phyloP scores from a whole-genome alignment of 2,329 filamentous ascomycete genomes.

The Pseudogymnoascus sp. region DNA sequence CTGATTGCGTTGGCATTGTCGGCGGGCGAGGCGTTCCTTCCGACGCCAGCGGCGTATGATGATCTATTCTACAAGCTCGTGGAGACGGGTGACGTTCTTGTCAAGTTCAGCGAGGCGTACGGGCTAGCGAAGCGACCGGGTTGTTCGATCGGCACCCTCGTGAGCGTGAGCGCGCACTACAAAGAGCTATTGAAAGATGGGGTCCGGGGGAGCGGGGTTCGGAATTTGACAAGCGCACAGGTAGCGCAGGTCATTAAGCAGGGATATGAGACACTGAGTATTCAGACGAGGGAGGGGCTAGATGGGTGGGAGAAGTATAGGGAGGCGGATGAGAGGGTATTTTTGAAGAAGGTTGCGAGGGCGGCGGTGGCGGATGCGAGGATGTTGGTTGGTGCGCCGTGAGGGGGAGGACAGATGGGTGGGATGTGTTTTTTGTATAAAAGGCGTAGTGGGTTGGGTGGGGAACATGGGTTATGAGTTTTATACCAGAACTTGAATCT shows the following conservation, averaged over 20 bases:
- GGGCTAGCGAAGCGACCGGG: constrained; percentile 46
- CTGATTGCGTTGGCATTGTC: constrained; percentile 77
- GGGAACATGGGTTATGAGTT: not conserved
- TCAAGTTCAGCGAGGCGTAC: constrained; percentile 76
- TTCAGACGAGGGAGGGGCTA: constrained; percentile 78
- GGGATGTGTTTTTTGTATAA: not conserved
- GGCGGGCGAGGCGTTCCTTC: constrained; percentile 82
- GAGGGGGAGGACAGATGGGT: not conserved
- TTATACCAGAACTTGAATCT: not conserved
- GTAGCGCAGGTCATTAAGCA: constrained; percentile 90
- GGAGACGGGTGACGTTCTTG: constrained; percentile 75
- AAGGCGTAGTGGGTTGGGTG: not conserved
- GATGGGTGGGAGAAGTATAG: constrained; percentile 80
- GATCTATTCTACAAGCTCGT: constrained; percentile 98
- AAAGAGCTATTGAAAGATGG: constrained; percentile 65
- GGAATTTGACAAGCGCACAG: constrained; percentile 70
- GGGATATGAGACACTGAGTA: constrained; percentile 89
- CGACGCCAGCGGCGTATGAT: constrained; percentile 79
- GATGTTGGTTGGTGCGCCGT: constrained; percentile 18
- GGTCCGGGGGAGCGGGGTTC: constrained; percentile 43
- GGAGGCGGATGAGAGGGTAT: constrained; percentile 74
- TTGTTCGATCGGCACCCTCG: constrained; percentile 74
- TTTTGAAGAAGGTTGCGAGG: constrained; percentile 82
- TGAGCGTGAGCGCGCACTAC: constrained; percentile 79
- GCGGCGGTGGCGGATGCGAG: constrained; percentile 66